phyloP scores from a whole-genome alignment of 169 alveolate genomes.

The Amoebophrya sp. region DNA sequence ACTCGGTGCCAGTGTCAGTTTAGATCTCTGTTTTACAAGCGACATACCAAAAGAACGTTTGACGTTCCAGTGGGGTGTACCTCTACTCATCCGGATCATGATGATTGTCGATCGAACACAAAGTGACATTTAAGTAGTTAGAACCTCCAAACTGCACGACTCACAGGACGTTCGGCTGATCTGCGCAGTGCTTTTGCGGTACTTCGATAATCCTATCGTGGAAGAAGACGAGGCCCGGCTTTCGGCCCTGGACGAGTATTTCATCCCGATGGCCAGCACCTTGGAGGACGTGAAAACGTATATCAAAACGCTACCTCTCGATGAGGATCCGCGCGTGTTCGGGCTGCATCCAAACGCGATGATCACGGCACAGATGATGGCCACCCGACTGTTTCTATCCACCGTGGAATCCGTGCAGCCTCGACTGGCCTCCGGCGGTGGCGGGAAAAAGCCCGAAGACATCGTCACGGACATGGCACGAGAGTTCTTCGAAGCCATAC shows the following conservation, averaged over 20 bases:
- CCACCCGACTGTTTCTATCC: constrained; percentile 67
- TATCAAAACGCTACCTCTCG: constrained; percentile 69
- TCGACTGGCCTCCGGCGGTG: constrained; percentile 68
- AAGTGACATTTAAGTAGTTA: no score
- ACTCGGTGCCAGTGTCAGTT: no score
- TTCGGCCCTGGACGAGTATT: constrained; percentile 62
- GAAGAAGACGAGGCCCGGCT: constrained; percentile 56
- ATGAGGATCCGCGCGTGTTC: constrained; percentile 85
- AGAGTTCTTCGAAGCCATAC: constrained; percentile 43
- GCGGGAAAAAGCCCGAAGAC: constrained; percentile 72
- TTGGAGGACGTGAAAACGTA: constrained; percentile 59
- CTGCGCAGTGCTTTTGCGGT: constrained; percentile 65
- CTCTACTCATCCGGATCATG: no score
- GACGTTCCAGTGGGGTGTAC: no score
- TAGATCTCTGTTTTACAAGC: no score
- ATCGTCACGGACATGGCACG: constrained; percentile 70
- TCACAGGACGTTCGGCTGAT: constrained; percentile 61
- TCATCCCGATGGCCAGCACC: constrained; percentile 62
- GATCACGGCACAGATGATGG: constrained; percentile 71
- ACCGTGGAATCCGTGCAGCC: constrained; percentile 70
- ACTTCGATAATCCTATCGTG: constrained; percentile 64
- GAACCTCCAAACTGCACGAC: no score
- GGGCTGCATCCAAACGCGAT: constrained; percentile 84
- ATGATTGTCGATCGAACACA: no score
- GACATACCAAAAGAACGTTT: no score